Base-by-base conservation (phyloP, 306 rosid genomes). In the Dryas drummondii region DNA sequence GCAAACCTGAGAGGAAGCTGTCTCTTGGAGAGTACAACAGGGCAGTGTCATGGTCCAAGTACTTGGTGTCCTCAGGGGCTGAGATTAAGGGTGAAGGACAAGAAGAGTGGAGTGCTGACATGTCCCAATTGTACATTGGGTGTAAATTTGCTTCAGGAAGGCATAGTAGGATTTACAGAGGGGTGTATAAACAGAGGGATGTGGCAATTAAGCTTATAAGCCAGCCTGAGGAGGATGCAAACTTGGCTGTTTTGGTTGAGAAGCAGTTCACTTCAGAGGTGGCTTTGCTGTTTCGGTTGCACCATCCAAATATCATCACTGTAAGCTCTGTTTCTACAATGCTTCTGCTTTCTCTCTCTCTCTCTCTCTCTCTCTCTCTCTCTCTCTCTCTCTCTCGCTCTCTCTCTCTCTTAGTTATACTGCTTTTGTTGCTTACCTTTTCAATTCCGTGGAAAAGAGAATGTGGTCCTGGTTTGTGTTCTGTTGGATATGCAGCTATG, bases 11-110 rank as follows among this genome's bases (percentile, higher is more conserved):
- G 78, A 79, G 87, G 79, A 86, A 79, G 73, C 84, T 90, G 13
- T 92, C 98, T 0, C 88, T 96, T 11, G 93, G 93, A 4, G 98
- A 96, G 79, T 96, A 90, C 84, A 85, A 75, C 54, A 66, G 99
- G 42, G 99, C 99, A 7, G 97, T 86, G 70, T 96, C 99, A 37
- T 96, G 99, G 99, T 96, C 99, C 5, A 96, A 90, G 82, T 96
- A 96, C 68, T 41, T 90, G 82, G 97, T 96, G 3, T 92, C 99
- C 0, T 61, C 93, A 0, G 99, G 98, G 7, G 99, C 96, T 8
- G 93, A 86, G 50, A 96, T 92, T 3, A 96, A 96, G 56, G 97
- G 91, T 1, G 92, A 85, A n/a, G 97, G 90, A 13, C 98, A 90
- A 76, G 93, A 90, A 26, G 97, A 96, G 67, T 96, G 99, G 97